Conservation (phyloP, 768 basidiomycete genomes). For the Trametes elegans region DNA sequence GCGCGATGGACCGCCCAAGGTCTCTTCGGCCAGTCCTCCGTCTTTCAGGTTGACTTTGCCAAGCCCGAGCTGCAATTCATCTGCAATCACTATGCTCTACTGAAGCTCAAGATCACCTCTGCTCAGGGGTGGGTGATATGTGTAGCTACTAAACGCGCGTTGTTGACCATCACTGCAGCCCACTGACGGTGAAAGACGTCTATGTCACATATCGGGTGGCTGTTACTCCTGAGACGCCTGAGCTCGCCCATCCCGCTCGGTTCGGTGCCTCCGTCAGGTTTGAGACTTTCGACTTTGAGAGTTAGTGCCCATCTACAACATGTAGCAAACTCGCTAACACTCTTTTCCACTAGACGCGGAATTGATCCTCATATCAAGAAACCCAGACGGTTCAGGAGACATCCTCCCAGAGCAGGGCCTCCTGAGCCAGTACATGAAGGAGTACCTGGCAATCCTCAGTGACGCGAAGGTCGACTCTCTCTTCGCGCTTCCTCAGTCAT, state of each 20-base stretch:
- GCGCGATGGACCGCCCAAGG: not conserved
- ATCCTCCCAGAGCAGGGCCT: not conserved
- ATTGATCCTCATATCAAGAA: not conserved
- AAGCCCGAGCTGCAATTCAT: conserved; percentile 28
- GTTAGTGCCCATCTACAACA: conserved; percentile 5
- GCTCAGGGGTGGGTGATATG: conserved; percentile 13
- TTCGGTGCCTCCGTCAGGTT: conserved; percentile 16
- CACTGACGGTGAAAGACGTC: not conserved
- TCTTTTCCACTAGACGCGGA: not conserved
- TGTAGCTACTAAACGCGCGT: not conserved
- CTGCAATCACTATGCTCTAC: conserved; percentile 31
- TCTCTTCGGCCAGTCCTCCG: conserved; percentile 6
- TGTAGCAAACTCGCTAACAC: not conserved
- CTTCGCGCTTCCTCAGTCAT: conserved; percentile 24
- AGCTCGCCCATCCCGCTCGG: conserved; percentile 9
- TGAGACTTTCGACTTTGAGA: conserved; percentile 13
- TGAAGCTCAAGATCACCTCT: conserved; percentile 23
- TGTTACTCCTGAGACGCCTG: conserved; percentile 17
- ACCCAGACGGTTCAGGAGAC: not conserved
- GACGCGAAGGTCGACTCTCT: conserved; percentile 26
- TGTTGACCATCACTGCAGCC: not conserved
- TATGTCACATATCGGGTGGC: conserved; percentile 17
- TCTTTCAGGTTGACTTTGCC: conserved; percentile 22
- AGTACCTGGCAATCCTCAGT: conserved; percentile 25
- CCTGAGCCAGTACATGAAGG: conserved; percentile 12